phyloP scores from a whole-genome alignment of 805 yeast genomes.

The Kluyveromyces dobzhanskii region DNA sequence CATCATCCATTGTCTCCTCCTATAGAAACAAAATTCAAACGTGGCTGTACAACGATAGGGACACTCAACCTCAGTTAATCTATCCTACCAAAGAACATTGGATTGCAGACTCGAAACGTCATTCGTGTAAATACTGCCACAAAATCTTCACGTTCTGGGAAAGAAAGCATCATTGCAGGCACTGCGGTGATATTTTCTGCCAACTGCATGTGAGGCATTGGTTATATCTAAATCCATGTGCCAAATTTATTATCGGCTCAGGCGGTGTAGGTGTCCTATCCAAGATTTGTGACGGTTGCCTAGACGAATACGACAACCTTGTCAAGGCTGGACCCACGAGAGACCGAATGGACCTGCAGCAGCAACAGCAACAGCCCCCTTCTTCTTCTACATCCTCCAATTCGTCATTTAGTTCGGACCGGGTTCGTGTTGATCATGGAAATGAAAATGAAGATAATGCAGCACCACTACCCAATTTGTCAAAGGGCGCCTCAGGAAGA shows the following conservation, averaged over 20 bases:
- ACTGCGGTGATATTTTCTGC: conserved; percentile 78
- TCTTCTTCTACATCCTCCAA: not conserved
- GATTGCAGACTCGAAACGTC: conserved; percentile 61
- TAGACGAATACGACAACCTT: conserved; percentile 48
- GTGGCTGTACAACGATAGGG: conserved; percentile 3
- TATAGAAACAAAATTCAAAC: conserved; percentile 7
- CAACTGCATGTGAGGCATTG: conserved; percentile 54
- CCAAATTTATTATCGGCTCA: conserved; percentile 61
- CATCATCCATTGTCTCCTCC: conserved; percentile 11
- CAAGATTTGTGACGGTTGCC: conserved; percentile 64
- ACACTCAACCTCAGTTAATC: conserved; percentile 4
- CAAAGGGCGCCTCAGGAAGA: conserved; percentile 4
- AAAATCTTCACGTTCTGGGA: conserved; percentile 68
- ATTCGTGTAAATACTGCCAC: conserved; percentile 60
- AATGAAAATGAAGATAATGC: not conserved
- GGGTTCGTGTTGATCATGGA: not conserved
- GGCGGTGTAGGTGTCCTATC: conserved; percentile 48
- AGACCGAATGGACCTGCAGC: conserved; percentile 3
- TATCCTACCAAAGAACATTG: conserved; percentile 57
- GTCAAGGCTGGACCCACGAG: conserved; percentile 21
- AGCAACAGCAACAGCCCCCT: not conserved
- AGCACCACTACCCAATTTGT: not conserved
- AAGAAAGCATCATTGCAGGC: conserved; percentile 76
- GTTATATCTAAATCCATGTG: conserved; percentile 46
- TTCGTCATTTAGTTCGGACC: not conserved